These are phyloP conservation scores for Lophiostoma macrostomum DNA, from an alignment of 495 filamentous ascomycete genomes.

Conservation along the genomic window DNA sequence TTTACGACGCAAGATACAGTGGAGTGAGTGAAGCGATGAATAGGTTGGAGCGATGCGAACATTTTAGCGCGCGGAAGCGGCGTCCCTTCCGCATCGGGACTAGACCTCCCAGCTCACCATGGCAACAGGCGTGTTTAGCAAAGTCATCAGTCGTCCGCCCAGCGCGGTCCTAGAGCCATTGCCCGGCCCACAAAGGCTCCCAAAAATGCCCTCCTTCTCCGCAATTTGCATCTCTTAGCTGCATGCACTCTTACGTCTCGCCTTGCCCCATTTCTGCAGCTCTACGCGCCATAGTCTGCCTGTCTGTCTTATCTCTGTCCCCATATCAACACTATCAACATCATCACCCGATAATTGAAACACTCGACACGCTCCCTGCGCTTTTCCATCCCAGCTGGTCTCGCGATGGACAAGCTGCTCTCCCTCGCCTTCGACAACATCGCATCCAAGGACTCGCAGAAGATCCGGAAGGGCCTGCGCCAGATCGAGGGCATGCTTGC, in stretches of 20 bases:
- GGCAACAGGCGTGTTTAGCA: conserved; percentile 27
- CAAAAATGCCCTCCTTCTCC: conserved; percentile 25
- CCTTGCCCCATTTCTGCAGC: conserved; percentile 21
- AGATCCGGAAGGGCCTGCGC: conserved; percentile 89
- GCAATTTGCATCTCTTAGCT: conserved; percentile 27
- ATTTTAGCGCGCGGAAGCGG: too few relatives aligned
- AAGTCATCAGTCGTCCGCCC: neutral
- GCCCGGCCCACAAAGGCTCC: conserved; percentile 20
- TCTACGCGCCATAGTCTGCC: conserved; percentile 2
- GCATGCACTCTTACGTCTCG: conserved; percentile 21
- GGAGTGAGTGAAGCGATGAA: too few relatives aligned
- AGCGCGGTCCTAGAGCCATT: conserved; percentile 6
- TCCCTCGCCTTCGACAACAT: conserved; percentile 95
- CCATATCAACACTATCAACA: too few relatives aligned
- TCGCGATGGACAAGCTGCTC: conserved; percentile 80
- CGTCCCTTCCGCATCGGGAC: too few relatives aligned
- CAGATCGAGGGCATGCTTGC: conserved; percentile 95
- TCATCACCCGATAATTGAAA: neutral
- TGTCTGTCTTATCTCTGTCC: conserved; percentile 2
- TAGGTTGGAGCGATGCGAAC: too few relatives aligned
- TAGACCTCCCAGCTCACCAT: conserved; percentile 13
- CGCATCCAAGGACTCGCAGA: conserved; percentile 82
- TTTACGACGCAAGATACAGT: neutral
- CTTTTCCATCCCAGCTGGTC: conserved; percentile 19
- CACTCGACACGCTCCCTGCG: conserved; percentile 4